Conservation (phyloP, 202 grass and related monocot genomes). For the Hordeum pubiflorum region DNA sequence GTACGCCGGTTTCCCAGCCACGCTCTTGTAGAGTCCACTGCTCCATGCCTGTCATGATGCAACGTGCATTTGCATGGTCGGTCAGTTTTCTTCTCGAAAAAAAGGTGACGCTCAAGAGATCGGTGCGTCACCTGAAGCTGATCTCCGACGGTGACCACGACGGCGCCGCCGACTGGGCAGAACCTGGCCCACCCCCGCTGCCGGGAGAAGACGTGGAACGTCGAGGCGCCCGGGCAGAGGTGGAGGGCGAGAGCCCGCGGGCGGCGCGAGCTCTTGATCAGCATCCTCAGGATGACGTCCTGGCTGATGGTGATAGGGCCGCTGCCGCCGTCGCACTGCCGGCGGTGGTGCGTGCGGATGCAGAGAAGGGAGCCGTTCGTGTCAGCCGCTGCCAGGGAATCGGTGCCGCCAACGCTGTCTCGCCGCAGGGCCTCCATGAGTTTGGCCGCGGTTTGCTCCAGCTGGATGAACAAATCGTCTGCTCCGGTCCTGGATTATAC, state of each 20-base stretch:
- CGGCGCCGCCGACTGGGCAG: conserved; percentile 29
- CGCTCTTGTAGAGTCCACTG: conserved; percentile 40
- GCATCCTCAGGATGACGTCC: conserved; percentile 37
- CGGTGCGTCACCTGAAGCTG: conserved; percentile 47
- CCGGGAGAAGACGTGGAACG: conserved; percentile 45
- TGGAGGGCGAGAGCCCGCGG: conserved; percentile 36
- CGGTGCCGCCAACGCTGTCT: background rate
- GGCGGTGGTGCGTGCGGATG: conserved; percentile 35
- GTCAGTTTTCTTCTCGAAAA: background rate
- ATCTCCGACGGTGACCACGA: conserved; percentile 60
- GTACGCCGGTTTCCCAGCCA: conserved; percentile 42
- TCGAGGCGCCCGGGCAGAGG: conserved; percentile 34
- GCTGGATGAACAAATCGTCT: conserved; percentile 25
- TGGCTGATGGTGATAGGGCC: conserved; percentile 1
- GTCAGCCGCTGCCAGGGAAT: background rate
- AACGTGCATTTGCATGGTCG: background rate
- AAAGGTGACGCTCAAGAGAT: background rate
- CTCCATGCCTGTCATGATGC: conserved; percentile 30
- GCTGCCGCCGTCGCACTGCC: background rate
- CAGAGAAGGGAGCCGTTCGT: conserved; percentile 21
- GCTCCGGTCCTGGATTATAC: conserved; percentile 29
- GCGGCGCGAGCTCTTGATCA: conserved; percentile 36
- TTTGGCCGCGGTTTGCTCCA: conserved; percentile 32
- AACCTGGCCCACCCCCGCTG: conserved; percentile 47
- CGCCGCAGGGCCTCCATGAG: conserved; percentile 28